These are phyloP conservation scores for Vicia sativa DNA, from an alignment of 306 rosid genomes.

Conservation along the genomic window DNA sequence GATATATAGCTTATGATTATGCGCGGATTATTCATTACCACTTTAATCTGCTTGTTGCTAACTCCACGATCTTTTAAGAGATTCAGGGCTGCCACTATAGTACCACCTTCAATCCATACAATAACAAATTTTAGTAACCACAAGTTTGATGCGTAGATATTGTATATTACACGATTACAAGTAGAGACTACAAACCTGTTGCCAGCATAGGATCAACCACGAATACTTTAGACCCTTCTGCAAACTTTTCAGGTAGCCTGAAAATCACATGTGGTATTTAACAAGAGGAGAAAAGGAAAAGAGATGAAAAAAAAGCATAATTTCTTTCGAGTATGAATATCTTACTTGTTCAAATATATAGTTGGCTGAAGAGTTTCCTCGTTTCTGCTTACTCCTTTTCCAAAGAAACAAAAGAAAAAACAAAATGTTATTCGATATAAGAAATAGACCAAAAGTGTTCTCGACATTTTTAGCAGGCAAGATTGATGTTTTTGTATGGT, in stretches of 20 bases:
- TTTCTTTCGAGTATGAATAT: conserved; percentile 13
- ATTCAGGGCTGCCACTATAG: conserved; percentile 72
- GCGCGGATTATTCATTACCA: conserved; percentile 50
- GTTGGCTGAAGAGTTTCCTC: conserved; percentile 91
- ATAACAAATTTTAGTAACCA: neutral
- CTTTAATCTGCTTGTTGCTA: conserved; percentile 75
- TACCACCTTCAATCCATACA: conserved; percentile 69
- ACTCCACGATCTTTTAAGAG: conserved; percentile 81
- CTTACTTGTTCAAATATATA: conserved; percentile 90
- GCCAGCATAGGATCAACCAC: conserved; percentile 96
- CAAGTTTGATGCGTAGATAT: conserved; percentile 22
- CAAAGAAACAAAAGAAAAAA: conserved; percentile 36
- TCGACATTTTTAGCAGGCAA: neutral
- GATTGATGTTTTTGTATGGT: neutral
- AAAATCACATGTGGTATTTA: conserved; percentile 7
- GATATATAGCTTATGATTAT: conserved; percentile 27
- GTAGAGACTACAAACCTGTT: conserved; percentile 60
- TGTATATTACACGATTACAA: conserved; percentile 12
- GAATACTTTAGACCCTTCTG: conserved; percentile 77
- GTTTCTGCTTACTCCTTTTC: conserved; percentile 72
- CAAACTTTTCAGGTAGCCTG: conserved; percentile 81
- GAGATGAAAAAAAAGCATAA: neutral
- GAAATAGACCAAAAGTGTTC: conserved; percentile 3
- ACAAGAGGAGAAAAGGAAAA: conserved; percentile 14
- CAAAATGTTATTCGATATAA: conserved; percentile 18